Conservation (phyloP, 441 rosid genomes). For the Brassica hybrid region DNA sequence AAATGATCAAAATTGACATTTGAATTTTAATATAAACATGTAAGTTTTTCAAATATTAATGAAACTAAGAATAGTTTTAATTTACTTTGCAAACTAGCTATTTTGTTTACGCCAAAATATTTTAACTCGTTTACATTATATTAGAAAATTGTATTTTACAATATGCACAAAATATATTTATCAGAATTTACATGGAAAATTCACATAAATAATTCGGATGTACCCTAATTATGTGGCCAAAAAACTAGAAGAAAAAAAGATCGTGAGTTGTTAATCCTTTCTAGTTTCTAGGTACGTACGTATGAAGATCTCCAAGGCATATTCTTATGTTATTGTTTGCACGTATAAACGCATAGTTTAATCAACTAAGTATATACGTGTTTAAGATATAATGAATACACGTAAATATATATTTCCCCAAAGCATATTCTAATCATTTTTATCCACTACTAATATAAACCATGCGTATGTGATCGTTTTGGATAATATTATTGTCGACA, state of each 20-base stretch:
- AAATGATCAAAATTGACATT: background rate
- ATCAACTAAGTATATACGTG: constrained; percentile 24
- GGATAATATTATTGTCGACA: background rate
- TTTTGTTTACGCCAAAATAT: background rate
- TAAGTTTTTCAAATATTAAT: background rate
- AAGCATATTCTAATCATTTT: constrained; percentile 6
- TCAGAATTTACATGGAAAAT: background rate
- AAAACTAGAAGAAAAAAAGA: background rate
- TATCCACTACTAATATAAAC: too few relatives aligned
- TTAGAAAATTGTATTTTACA: background rate
- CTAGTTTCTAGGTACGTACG: constrained; percentile 8
- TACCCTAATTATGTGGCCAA: background rate
- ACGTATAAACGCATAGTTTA: constrained; percentile 33
- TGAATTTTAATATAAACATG: background rate
- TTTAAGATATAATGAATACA: constrained; percentile 16
- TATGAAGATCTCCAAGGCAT: constrained; percentile 21
- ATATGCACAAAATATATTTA: background rate
- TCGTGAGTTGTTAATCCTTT: constrained; percentile 5
- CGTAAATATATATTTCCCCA: constrained; percentile 26
- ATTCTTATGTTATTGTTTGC: constrained; percentile 43
- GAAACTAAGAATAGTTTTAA: background rate
- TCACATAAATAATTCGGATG: background rate
- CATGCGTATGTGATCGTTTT: too few relatives aligned
- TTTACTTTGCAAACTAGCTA: background rate
- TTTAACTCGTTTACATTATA: background rate